A percentile compares a stretch with the other conserved stretches of the same genome.
phyloP scores from a whole-genome alignment of 257 asterid genomes.

The Gentiana dahurica region DNA sequence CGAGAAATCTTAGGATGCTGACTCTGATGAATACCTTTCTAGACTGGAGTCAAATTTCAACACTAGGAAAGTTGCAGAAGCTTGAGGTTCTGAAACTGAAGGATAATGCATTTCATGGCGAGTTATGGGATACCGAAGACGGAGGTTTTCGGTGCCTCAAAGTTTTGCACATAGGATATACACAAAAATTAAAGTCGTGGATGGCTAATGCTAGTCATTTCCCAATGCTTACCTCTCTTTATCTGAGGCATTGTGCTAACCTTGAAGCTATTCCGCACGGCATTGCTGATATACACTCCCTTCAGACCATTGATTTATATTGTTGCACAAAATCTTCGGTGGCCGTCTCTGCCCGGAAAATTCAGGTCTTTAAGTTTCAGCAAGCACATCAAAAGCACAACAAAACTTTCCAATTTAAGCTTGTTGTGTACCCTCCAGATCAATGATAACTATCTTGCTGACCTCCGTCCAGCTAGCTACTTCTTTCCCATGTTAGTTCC shows the following conservation, averaged over 20 bases:
- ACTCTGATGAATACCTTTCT: slow-evolving; percentile 8
- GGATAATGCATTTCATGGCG: slow-evolving; percentile 11
- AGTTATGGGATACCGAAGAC: slow-evolving; percentile 7
- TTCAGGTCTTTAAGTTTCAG: neutral
- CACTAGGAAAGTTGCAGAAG: slow-evolving; percentile 4
- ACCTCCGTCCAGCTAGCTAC: no score
- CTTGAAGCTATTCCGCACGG: slow-evolving; percentile 1
- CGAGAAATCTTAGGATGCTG: slow-evolving; percentile 8
- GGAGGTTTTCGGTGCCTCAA: slow-evolving; percentile 10
- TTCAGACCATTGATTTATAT: neutral
- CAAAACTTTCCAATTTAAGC: slow-evolving; percentile 22
- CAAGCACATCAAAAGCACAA: neutral
- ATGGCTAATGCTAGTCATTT: slow-evolving; percentile 8
- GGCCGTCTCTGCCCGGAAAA: slow-evolving; percentile 1
- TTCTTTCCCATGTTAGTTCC: no score
- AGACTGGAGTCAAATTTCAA: slow-evolving; percentile 7
- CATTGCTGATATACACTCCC: neutral
- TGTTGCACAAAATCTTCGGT: slow-evolving; percentile 1
- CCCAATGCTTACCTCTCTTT: neutral
- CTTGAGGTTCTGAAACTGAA: slow-evolving; percentile 15
- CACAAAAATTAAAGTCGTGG: slow-evolving; percentile 6
- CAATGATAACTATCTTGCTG: neutral
- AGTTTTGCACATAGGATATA: slow-evolving; percentile 10
- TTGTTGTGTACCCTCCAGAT: slow-evolving; percentile 38
- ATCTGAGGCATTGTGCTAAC: neutral